Percentiles rank a stretch among this genome's conserved stretches.
Conservation (phyloP, 75 land plant genomes). For the Isoetes taiwanensis region DNA sequence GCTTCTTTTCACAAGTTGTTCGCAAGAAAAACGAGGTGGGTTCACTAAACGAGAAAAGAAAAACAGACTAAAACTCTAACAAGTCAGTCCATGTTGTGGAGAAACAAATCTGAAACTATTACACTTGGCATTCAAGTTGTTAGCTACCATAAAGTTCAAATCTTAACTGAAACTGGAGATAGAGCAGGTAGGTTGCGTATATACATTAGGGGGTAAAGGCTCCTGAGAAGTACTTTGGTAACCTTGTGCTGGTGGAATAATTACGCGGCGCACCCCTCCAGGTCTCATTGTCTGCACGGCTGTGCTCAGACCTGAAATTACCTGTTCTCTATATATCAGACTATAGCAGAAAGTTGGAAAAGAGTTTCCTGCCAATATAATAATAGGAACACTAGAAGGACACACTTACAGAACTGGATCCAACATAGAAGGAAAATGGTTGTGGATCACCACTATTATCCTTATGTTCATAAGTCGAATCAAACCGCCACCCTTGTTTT, state of each 20-base stretch:
- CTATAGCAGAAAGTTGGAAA: not conserved
- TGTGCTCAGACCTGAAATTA: constrained; percentile 60
- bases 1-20: too few species aligned
- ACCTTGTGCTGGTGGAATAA: constrained; percentile 86
- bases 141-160: too few species aligned
- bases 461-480: constrained; percentile 85
- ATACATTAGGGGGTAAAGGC: constrained; percentile 79
- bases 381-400: too few species aligned
- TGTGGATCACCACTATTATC: constrained; percentile 51
- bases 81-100: too few species aligned
- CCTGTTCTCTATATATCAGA: constrained; percentile 31
- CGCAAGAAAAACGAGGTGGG: too few species aligned
- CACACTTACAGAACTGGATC: constrained; percentile 51
- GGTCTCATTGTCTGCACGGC: constrained; percentile 69
- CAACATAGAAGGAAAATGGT: constrained; percentile 53
- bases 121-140: too few species aligned
- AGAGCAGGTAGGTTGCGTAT: not conserved
- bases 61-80: too few species aligned
- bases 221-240: constrained; percentile 74
- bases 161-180: not conserved
- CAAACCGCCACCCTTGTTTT: constrained; percentile 92
- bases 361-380: too few species aligned
- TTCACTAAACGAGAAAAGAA: too few species aligned
- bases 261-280: constrained; percentile 59
- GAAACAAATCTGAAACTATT: too few species aligned